These are phyloP conservation scores for Pichia sp. DNA, from an alignment of 1,139 yeast species.

Conservation along the genomic window DNA sequence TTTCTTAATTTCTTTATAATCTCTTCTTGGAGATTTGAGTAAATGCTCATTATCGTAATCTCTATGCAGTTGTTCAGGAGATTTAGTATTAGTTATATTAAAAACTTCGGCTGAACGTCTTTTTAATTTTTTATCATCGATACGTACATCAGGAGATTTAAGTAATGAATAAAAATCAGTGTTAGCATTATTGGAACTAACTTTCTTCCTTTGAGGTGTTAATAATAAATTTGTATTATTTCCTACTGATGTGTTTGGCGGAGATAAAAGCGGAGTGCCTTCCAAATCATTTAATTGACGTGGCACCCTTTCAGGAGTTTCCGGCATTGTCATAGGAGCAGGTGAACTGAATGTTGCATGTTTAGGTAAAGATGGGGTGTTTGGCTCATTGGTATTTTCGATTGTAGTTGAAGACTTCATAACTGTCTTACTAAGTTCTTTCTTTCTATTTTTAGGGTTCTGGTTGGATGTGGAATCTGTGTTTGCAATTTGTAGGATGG, in stretches of 20 bases:
- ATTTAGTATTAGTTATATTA: conserved; percentile 20
- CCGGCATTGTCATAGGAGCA: conserved; percentile 6
- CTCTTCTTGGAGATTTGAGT: conserved; percentile 19
- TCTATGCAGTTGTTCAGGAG: conserved; percentile 22
- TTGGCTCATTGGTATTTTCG: conserved; percentile 17
- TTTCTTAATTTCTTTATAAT: conserved; percentile 29
- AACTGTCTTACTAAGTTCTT: not conserved
- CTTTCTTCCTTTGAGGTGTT: conserved; percentile 25
- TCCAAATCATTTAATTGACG: conserved; percentile 22
- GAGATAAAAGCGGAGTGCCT: conserved; percentile 28
- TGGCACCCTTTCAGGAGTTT: conserved; percentile 29
- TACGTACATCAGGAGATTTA: conserved; percentile 29
- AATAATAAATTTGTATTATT: not conserved
- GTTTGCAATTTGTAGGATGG: not conserved
- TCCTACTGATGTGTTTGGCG: conserved; percentile 11
- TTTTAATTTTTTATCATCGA: conserved; percentile 22
- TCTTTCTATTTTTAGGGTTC: not conserved
- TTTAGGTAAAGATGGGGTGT: conserved; percentile 21
- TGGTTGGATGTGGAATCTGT: not conserved
- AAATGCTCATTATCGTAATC: conserved; percentile 13
- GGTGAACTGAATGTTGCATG: conserved; percentile 15
- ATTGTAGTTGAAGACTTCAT: not conserved
- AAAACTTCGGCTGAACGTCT: conserved; percentile 28
- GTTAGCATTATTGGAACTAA: conserved; percentile 11
- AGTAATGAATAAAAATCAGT: conserved; percentile 30